These are phyloP conservation scores for Trichoderma simmonsii DNA, from an alignment of 2,329 filamentous ascomycete species.

Conservation along the genomic window DNA sequence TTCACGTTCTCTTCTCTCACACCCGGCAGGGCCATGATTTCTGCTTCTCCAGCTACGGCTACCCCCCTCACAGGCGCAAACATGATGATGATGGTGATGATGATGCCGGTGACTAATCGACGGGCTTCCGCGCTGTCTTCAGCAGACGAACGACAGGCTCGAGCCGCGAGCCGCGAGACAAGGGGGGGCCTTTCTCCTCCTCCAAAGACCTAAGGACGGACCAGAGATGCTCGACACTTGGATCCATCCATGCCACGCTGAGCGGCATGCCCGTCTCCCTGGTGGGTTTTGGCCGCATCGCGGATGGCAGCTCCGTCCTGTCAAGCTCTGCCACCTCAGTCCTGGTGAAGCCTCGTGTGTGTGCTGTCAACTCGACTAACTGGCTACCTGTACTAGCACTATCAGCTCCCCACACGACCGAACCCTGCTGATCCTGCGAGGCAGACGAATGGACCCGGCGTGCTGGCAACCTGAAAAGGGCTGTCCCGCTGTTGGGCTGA, in stretches of 20 bases:
- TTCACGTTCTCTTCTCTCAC: background rate
- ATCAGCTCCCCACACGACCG: conserved; percentile 13
- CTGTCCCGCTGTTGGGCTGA: conserved; percentile 18
- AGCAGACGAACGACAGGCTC: background rate
- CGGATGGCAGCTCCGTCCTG: conserved; percentile 6
- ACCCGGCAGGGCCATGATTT: background rate
- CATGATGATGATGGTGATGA: background rate
- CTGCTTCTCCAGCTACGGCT: background rate
- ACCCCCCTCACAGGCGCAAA: background rate
- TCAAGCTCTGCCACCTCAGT: conserved; percentile 16
- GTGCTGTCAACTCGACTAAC: conserved; percentile 12
- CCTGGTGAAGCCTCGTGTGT: background rate
- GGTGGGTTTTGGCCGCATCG: conserved; percentile 8
- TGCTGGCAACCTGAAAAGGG: conserved; percentile 19
- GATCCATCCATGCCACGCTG: conserved; percentile 13
- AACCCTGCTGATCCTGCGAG: conserved; percentile 20
- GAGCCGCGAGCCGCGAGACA: background rate
- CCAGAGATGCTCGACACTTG: conserved; percentile 3
- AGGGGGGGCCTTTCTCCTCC: background rate
- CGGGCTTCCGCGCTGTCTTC: background rate
- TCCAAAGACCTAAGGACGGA: background rate
- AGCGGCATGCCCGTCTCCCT: conserved; percentile 8
- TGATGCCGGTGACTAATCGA: conserved; percentile 1
- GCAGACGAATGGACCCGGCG: conserved; percentile 18
- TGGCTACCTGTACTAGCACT: background rate